These are phyloP conservation scores for Xylaria polymorpha DNA, from an alignment of 2,329 filamentous ascomycete species.

Conservation along the genomic window DNA sequence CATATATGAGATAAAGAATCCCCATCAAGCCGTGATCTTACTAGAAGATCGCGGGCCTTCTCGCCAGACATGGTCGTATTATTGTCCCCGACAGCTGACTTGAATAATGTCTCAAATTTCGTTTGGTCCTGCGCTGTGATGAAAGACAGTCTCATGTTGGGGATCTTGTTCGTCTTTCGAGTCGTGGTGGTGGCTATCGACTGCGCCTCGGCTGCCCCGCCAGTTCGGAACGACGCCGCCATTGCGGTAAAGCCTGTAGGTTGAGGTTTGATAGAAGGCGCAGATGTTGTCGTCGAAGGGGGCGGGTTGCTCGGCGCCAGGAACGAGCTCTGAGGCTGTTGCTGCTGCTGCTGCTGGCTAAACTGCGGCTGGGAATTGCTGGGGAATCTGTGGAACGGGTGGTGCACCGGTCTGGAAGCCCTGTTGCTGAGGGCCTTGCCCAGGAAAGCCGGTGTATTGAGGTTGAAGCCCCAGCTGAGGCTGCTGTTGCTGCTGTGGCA, in stretches of 20 bases:
- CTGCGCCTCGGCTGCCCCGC: slow-evolving; percentile 56
- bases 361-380: slow-evolving; percentile 71
- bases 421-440: slow-evolving; percentile 65
- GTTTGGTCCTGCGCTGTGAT: slow-evolving; percentile 94
- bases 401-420: slow-evolving; percentile 71
- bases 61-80: slow-evolving; percentile 91
- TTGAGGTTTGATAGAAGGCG: slow-evolving; percentile 69
- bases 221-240: slow-evolving; percentile 73
- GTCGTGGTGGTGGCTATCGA: slow-evolving; percentile 55
- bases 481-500: slow-evolving; percentile 59
- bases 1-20: slow-evolving; percentile 93
- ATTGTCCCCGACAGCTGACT: slow-evolving; percentile 86
- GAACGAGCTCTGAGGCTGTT: slow-evolving; percentile 60
- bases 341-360: slow-evolving; percentile 62
- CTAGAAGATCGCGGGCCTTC: slow-evolving; percentile 87
- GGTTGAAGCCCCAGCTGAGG: slow-evolving; percentile 53
- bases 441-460: slow-evolving; percentile 59
- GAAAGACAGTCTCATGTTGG: slow-evolving; percentile 93
- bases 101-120: slow-evolving; percentile 98
- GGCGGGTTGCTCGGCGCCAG: slow-evolving; percentile 60
- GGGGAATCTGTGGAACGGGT: slow-evolving; percentile 69
- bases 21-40: slow-evolving; percentile 89
- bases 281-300: slow-evolving; percentile 62
- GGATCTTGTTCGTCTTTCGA: slow-evolving; percentile 78
- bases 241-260: slow-evolving; percentile 74